Evolutionary conservation across 768 basidiomycete species (phyloP), one percentile per base, ranked within the genome.

Genomic region (Lactarius psammicola): DNA sequence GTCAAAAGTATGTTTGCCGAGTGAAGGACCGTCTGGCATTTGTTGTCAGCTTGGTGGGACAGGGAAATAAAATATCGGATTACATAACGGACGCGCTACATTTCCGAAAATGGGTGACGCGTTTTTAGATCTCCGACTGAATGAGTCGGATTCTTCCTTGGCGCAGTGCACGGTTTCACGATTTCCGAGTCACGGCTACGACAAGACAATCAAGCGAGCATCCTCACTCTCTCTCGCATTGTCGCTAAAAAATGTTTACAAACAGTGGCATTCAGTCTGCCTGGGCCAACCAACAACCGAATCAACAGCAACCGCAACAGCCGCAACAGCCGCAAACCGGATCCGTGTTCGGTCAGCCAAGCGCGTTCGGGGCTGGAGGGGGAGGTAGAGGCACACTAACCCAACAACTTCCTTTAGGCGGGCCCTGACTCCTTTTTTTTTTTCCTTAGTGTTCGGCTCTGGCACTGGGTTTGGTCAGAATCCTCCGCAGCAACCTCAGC

Each of bases 281-380:
- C 56, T 92, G 90, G 90, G 80, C 80, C 26, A 87, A 83, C 73
- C 83, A 83, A 59, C 86, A 85, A 72, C 86, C 84, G 72, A 84
- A 85, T 65, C 87, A 85, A 70, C 85, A 86, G 73, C 85, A 85
- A 65, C 82, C 82, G 66, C 86, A 80, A 69, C 83, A 80, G 70
- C 79, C 78, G 61, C 80, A 75, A 57, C 76, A 78, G 70, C 80
- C 78, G 60, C 62, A 69, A 58, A 40, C 63, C 70, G 73, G 81
- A 56, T 78, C 81, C 69, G 83, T 86, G 63, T 92, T 92, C 81
- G 89, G 90, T 40, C 88, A 90, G 74, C 82, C 88, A 26, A 77
- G 77, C 74, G 78, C 81, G 62, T 90, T 90, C 78, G 88, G 89
- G 69, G 74, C 79, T 74, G 78, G 81, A 80, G 79, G 93, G 86